A percentile compares a stretch with the other conserved stretches of the same genome.
These are phyloP conservation scores for Mucor lusitanicus DNA, from an alignment of 371 early-diverging fungal genomes.

Conservation along the genomic window DNA sequence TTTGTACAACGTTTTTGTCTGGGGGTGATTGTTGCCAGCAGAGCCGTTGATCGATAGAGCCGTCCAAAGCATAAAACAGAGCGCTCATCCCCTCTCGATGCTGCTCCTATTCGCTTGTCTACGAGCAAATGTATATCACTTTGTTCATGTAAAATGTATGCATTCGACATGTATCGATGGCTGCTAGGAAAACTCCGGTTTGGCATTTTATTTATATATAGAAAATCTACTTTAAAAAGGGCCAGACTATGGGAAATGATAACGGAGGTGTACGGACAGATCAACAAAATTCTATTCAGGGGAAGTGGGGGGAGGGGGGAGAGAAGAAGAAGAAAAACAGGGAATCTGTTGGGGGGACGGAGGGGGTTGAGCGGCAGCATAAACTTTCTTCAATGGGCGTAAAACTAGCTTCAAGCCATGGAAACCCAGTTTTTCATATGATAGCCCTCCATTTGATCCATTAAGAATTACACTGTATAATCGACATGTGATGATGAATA, in stretches of 20 bases:
- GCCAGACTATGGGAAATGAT: conserved; percentile 12
- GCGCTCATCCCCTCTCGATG: not conserved
- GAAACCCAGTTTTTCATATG: not conserved
- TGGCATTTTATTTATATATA: conserved; percentile 17
- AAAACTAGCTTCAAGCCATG: not conserved
- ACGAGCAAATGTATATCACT: not conserved
- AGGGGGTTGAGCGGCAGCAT: not conserved
- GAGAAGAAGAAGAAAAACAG: not conserved
- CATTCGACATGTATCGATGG: conserved; percentile 11
- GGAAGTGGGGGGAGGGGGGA: not conserved
- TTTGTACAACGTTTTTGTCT: not conserved
- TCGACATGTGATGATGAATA: not conserved
- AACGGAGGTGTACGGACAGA: conserved; percentile 32
- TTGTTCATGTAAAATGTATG: not conserved
- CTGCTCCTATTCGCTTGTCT: not conserved
- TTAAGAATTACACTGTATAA: not conserved
- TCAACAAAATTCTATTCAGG: conserved; percentile 9
- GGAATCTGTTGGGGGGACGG: not conserved
- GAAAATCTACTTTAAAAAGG: conserved; percentile 4
- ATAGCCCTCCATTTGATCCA: not conserved
- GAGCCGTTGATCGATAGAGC: not conserved
- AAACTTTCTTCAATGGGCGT: not conserved
- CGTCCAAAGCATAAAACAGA: not conserved
- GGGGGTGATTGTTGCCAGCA: not conserved
- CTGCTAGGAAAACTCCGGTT: conserved; percentile 9